Conservation (phyloP, 2,329 filamentous ascomycete species). For the Aspergillus awamori region DNA sequence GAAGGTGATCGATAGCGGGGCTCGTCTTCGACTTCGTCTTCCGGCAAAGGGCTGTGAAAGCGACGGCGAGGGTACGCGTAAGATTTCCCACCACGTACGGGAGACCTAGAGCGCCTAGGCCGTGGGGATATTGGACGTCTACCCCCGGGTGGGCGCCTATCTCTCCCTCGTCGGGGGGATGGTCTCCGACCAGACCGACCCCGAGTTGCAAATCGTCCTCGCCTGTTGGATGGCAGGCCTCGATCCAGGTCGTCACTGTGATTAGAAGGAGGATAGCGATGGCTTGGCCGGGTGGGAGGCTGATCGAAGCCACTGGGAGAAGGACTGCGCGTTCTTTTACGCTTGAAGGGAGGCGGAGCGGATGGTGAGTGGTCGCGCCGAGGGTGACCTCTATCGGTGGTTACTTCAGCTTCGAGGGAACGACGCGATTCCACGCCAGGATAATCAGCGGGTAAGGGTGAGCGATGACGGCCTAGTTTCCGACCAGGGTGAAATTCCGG, state of each 20-base stretch:
- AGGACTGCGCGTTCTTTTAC: constrained; percentile 46
- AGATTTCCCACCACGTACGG: constrained; percentile 30
- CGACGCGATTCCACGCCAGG: constrained; percentile 24
- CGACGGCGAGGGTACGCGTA: constrained; percentile 32
- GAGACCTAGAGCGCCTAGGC: constrained; percentile 37
- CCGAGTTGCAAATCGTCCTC: constrained; percentile 39
- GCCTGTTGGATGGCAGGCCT: constrained; percentile 38
- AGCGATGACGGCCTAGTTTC: constrained; percentile 26
- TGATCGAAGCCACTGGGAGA: constrained; percentile 38
- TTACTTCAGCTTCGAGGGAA: constrained; percentile 22
- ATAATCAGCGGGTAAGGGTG: constrained; percentile 27
- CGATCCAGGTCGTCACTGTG: constrained; percentile 42
- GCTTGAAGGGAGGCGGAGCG: constrained; percentile 38
- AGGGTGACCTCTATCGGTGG: constrained; percentile 26
- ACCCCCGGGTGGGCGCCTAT: constrained; percentile 35
- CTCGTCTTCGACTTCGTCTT: constrained; percentile 29
- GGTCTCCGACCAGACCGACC: constrained; percentile 34
- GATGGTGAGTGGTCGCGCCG: constrained; percentile 36
- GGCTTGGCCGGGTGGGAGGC: constrained; percentile 26
- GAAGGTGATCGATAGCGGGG: constrained; percentile 39
- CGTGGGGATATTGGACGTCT: constrained; percentile 32
- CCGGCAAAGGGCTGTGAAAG: constrained; percentile 32
- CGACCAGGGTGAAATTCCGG: constrained; percentile 25
- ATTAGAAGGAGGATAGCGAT: constrained; percentile 30
- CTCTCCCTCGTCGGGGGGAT: constrained; percentile 39